Evolutionary conservation across 106 monocot species (phyloP).

Genomic region (Acanthochlamys bracteata): DNA sequence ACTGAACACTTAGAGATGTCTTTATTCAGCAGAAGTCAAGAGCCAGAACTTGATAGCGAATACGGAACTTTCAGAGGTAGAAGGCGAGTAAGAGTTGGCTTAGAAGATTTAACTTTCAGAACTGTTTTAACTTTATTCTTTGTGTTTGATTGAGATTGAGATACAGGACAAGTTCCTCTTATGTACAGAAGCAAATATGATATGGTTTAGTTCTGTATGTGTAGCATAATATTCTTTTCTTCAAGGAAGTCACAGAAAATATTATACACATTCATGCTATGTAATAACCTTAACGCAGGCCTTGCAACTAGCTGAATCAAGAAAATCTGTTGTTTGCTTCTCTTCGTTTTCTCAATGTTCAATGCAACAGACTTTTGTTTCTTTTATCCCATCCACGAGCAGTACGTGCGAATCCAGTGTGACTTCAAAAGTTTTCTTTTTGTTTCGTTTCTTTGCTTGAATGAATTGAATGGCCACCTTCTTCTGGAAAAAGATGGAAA

Average conservation of each 20-base stretch:
- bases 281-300: too few relatives aligned
- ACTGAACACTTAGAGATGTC: not conserved
- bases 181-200: too few relatives aligned
- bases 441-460: not conserved
- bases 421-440: not conserved
- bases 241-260: too few relatives aligned
- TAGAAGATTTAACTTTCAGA: not conserved
- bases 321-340: too few relatives aligned
- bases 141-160: not conserved
- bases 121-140: not conserved
- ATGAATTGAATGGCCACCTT: too few relatives aligned
- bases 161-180: too few relatives aligned
- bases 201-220: too few relatives aligned
- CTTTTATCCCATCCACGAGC: not conserved
- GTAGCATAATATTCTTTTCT: too few relatives aligned
- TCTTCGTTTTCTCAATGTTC: too few relatives aligned
- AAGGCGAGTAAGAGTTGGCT: slow-evolving; percentile 13
- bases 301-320: too few relatives aligned
- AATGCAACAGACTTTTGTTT: not conserved
- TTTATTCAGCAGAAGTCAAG: not conserved
- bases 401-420: not conserved
- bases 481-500: too few relatives aligned
- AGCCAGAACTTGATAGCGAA: not conserved
- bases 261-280: too few relatives aligned
- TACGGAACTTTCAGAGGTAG: slow-evolving; percentile 6